These are phyloP conservation scores for Erodium moschatum DNA, from an alignment of 441 rosid species.

Conservation along the genomic window DNA sequence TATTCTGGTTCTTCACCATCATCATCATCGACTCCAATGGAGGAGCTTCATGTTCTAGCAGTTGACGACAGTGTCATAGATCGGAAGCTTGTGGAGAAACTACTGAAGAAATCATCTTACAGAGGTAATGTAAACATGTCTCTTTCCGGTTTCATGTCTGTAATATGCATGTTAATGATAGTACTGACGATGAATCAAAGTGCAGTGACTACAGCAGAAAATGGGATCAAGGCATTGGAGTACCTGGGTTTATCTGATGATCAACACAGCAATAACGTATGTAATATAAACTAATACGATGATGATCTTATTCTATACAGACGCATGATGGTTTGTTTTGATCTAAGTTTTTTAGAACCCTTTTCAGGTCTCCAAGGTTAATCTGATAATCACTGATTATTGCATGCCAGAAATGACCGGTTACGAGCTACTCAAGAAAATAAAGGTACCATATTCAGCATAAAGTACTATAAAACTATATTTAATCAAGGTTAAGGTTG, in stretches of 20 bases:
- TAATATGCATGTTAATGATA: not conserved
- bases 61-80: slow-evolving; percentile 82
- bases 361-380: slow-evolving; percentile 51
- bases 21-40: slow-evolving; percentile 18
- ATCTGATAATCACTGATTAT: slow-evolving; percentile 71
- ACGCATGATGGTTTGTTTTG: not conserved
- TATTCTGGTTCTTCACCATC: not conserved
- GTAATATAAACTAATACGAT: slow-evolving; percentile 6
- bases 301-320: not conserved
- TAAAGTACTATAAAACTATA: not conserved
- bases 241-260: slow-evolving; percentile 50
- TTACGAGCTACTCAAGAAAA: slow-evolving; percentile 67
- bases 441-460: slow-evolving; percentile 40
- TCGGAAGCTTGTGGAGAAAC: slow-evolving; percentile 55
- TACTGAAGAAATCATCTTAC: slow-evolving; percentile 72
- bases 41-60: slow-evolving; percentile 67
- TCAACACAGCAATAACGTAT: slow-evolving; percentile 25
- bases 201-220: slow-evolving; percentile 78
- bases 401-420: slow-evolving; percentile 97
- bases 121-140: slow-evolving; percentile 37
- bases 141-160: not conserved
- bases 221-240: slow-evolving; percentile 65
- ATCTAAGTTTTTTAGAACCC: not conserved
- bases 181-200: not conserved
- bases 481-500: not conserved